phyloP scores from a whole-genome alignment of 495 filamentous ascomycete genomes.

The Hyaloscypha variabilis region DNA sequence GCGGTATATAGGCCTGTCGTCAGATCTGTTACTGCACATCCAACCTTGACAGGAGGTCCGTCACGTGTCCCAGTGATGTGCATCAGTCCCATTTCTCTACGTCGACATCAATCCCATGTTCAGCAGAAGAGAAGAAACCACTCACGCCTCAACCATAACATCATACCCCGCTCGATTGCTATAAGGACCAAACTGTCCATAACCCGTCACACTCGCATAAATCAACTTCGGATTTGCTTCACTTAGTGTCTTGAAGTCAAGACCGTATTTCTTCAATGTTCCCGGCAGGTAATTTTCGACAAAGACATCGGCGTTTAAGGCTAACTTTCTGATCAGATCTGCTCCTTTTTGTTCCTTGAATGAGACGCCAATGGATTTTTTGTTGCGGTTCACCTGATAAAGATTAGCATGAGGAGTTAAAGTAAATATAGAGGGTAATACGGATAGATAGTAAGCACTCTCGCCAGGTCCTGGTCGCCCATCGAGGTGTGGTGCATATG shows the following conservation, averaged over 20 bases:
- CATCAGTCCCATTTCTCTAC: slow-evolving; percentile 90
- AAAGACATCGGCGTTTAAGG: slow-evolving; percentile 82
- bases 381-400: slow-evolving; percentile 87
- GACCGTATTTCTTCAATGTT: slow-evolving; percentile 81
- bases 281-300: slow-evolving; percentile 97
- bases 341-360: slow-evolving; percentile 84
- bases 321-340: slow-evolving; percentile 82
- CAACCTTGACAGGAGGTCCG: slow-evolving; percentile 93
- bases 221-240: slow-evolving; percentile 77
- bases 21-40: slow-evolving; percentile 95
- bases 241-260: slow-evolving; percentile 80
- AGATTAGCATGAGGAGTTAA: neutral
- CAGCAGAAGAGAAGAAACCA: neutral
- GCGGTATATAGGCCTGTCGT: slow-evolving; percentile 94
- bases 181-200: slow-evolving; percentile 91
- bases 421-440: slow-evolving; percentile 37
- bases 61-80: slow-evolving; percentile 91
- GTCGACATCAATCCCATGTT: neutral
- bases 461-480: slow-evolving; percentile 78
- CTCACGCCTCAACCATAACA: slow-evolving; percentile 93
- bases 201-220: slow-evolving; percentile 67
- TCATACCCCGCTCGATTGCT: slow-evolving; percentile 90
- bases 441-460: slow-evolving; percentile 91
- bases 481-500: slow-evolving; percentile 76
- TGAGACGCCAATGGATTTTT: slow-evolving; percentile 89